phyloP scores from a whole-genome alignment of 306 rosid genomes.

The Crotalaria pallida region DNA sequence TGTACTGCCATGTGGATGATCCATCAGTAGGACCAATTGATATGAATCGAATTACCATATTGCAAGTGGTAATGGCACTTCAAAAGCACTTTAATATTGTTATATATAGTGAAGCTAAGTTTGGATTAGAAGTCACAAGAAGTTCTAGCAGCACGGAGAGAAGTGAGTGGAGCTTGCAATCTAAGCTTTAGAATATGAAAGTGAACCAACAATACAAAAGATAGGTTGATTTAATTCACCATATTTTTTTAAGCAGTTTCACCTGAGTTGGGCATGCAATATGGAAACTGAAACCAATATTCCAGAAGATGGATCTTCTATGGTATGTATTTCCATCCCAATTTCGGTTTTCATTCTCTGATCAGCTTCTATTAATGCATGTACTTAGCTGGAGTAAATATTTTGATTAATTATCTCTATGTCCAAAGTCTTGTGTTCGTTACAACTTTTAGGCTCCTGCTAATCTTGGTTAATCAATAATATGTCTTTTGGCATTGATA shows the following conservation, averaged over 20 bases:
- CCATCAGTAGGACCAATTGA: constrained; percentile 49
- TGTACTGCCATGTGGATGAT: constrained; percentile 46
- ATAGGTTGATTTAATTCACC: constrained; percentile 7
- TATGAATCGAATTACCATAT: constrained; percentile 20
- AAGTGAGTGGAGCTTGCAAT: background rate
- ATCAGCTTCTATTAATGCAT: background rate
- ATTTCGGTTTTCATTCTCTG: background rate
- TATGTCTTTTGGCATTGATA: background rate
- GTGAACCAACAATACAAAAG: constrained; percentile 2
- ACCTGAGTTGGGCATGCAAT: constrained; percentile 10
- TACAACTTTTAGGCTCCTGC: constrained; percentile 1
- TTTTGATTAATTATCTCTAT: background rate
- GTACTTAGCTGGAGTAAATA: background rate
- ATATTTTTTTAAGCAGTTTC: constrained; percentile 19
- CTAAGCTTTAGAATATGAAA: background rate
- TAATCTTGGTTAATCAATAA: background rate
- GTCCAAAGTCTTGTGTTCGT: background rate
- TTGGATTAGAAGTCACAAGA: constrained; percentile 5
- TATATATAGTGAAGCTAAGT: constrained; percentile 2
- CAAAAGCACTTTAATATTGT: constrained; percentile 23
- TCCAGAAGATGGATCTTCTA: constrained; percentile 28
- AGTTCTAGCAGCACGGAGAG: background rate
- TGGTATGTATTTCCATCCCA: constrained; percentile 33
- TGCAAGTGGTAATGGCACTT: constrained; percentile 45
- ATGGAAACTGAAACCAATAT: constrained; percentile 45